phyloP scores from a whole-genome alignment of 768 basidiomycete species.

The Holtermanniella nyarrowii region DNA sequence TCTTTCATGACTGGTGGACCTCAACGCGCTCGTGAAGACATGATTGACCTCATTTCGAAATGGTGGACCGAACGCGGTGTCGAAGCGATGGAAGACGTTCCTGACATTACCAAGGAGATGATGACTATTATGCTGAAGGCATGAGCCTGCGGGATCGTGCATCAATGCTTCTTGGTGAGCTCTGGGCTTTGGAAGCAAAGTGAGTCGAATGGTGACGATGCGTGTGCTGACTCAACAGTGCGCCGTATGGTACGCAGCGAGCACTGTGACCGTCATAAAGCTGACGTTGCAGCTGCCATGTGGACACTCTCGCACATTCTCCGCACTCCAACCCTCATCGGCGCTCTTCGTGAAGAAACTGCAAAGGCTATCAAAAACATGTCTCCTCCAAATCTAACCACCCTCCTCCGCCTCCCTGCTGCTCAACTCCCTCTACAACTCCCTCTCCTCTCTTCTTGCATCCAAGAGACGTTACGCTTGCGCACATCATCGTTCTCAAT shows the following conservation, averaged over 20 bases:
- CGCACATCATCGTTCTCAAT: constrained; percentile 14
- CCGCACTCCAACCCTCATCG: constrained; percentile 10
- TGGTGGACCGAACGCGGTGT: constrained; percentile 7
- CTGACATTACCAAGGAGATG: constrained; percentile 5
- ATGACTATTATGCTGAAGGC: constrained; percentile 12
- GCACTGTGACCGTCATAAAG: not conserved
- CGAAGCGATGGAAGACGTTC: constrained; percentile 3
- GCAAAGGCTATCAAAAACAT: constrained; percentile 2
- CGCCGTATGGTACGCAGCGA: constrained; percentile 12
- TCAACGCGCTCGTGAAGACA: not conserved
- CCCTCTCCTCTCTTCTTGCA: constrained; percentile 9
- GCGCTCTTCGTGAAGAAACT: constrained; percentile 8
- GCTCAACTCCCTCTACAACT: constrained; percentile 5
- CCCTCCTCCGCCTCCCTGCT: constrained; percentile 12
- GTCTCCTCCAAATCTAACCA: constrained; percentile 10
- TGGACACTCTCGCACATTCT: constrained; percentile 18
- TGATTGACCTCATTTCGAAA: constrained; percentile 8
- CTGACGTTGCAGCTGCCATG: constrained; percentile 8
- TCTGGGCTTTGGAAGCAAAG: constrained; percentile 24
- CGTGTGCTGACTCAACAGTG: not conserved
- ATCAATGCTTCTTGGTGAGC: constrained; percentile 8
- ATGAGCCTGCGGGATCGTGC: constrained; percentile 10
- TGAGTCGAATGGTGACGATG: not conserved
- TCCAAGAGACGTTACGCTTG: constrained; percentile 21
- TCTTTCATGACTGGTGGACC: constrained; percentile 2